Evolutionary conservation across 192 early-diverging fungal species (phyloP).

Genomic region (Blastocladiella britannica): DNA sequence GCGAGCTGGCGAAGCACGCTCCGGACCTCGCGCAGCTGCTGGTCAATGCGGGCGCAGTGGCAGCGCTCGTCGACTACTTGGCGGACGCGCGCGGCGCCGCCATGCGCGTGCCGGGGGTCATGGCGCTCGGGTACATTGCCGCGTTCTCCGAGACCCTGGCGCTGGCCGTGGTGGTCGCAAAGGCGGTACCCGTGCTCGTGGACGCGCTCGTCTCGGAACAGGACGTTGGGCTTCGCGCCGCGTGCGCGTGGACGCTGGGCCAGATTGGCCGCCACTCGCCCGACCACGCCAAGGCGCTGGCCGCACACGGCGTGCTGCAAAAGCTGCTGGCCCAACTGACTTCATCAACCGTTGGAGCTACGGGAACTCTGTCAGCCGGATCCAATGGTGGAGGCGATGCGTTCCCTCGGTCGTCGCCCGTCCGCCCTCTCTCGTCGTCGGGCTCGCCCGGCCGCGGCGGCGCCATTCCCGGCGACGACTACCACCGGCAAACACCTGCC

Average conservation of each 20-base stretch:
- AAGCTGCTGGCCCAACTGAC: conserved; percentile 24
- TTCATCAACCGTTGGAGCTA: background rate
- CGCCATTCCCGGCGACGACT: conserved; percentile 4
- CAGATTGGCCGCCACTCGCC: conserved; percentile 37
- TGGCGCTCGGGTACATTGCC: conserved; percentile 36
- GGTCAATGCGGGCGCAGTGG: conserved; percentile 34
- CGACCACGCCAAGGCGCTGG: conserved; percentile 35
- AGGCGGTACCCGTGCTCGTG: conserved; percentile 24
- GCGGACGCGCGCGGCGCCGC: conserved; percentile 19
- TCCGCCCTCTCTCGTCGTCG: too few relatives aligned
- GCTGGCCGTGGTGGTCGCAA: conserved; percentile 29
- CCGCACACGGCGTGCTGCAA: conserved; percentile 26
- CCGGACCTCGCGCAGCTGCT: conserved; percentile 37
- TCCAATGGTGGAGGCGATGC: too few relatives aligned
- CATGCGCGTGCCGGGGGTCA: conserved; percentile 30
- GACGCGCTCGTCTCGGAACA: conserved; percentile 23
- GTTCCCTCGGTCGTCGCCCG: too few relatives aligned
- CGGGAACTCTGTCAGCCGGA: too few relatives aligned
- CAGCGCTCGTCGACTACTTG: conserved; percentile 33
- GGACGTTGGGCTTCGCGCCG: conserved; percentile 31
- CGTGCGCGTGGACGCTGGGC: conserved; percentile 7
- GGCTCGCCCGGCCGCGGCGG: background rate
- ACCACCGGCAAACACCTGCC: too few relatives aligned
- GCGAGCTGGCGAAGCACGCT: conserved; percentile 38
- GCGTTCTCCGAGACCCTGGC: conserved; percentile 37